Conservation (phyloP, 495 filamentous ascomycete genomes). For the Cryomyces antarcticus region DNA sequence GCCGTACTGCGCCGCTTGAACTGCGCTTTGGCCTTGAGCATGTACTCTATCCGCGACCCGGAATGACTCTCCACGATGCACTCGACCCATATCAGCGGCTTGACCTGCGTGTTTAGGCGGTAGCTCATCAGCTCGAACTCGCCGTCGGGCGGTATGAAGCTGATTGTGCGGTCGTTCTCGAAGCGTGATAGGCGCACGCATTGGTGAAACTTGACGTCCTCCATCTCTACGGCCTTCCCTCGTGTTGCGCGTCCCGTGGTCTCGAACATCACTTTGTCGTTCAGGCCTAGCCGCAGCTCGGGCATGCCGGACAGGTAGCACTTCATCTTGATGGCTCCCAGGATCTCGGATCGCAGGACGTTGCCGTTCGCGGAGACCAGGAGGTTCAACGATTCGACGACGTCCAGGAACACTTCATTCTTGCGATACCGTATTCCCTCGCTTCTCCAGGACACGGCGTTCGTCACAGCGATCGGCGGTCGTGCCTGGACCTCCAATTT, state of each 20-base stretch:
- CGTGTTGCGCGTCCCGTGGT: slow-evolving; percentile 84
- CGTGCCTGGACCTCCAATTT: slow-evolving; percentile 95
- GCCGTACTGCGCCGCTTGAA: slow-evolving; percentile 96
- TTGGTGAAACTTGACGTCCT: slow-evolving; percentile 99
- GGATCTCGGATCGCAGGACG: slow-evolving; percentile 88
- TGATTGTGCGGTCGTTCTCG: slow-evolving; percentile 97
- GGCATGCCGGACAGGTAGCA: slow-evolving; percentile 99
- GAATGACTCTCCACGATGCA: slow-evolving; percentile 92
- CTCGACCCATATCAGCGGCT: slow-evolving; percentile 97
- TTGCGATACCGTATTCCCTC: slow-evolving; percentile 98
- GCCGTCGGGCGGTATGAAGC: slow-evolving; percentile 94
- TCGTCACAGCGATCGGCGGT: slow-evolving; percentile 98
- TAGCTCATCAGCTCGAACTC: slow-evolving; percentile 99
- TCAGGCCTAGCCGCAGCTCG: slow-evolving; percentile 80
- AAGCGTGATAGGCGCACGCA: slow-evolving; percentile 90
- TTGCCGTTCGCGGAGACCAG: slow-evolving; percentile 89
- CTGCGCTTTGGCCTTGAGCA: slow-evolving; percentile 94
- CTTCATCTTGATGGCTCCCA: slow-evolving; percentile 98
- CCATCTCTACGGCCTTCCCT: slow-evolving; percentile 98
- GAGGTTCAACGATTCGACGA: slow-evolving; percentile 92
- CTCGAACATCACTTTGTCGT: slow-evolving; percentile 99
- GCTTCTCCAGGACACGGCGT: slow-evolving; percentile 92
- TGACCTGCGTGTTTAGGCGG: slow-evolving; percentile 95
- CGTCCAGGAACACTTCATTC: slow-evolving; percentile 97
- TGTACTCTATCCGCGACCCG: slow-evolving; percentile 89